phyloP scores from a whole-genome alignment of 495 filamentous ascomycete genomes.

The Lentithecium fluviatile region DNA sequence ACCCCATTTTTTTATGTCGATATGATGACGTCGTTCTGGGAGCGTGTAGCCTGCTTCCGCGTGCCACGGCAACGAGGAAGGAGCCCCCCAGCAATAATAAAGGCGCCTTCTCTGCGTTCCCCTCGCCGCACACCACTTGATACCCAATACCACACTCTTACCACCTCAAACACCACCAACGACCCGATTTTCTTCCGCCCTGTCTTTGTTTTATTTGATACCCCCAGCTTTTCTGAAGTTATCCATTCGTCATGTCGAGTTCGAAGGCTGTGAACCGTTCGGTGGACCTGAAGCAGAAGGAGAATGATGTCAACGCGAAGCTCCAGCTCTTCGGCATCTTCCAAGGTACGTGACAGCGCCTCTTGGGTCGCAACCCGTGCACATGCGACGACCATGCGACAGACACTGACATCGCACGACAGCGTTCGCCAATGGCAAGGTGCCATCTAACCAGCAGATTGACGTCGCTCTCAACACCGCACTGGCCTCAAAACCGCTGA shows the following conservation, averaged over 20 bases:
- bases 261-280: conserved; percentile 47
- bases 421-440: conserved; percentile 88
- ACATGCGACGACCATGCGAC: neutral
- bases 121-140: neutral
- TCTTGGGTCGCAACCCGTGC: neutral
- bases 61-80: conserved; percentile 10
- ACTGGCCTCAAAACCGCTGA: conserved; percentile 63
- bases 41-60: neutral
- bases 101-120: neutral
- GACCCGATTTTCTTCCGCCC: neutral
- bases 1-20: neutral
- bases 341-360: conserved; percentile 55
- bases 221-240: neutral
- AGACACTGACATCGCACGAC: conserved; percentile 10
- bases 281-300: conserved; percentile 43
- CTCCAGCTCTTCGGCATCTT: conserved; percentile 93
- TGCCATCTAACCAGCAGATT: conserved; percentile 82
- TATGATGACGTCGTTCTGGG: conserved; percentile 9
- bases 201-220: neutral
- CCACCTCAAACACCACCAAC: neutral
- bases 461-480: conserved; percentile 89
- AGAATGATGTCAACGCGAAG: conserved; percentile 81
- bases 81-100: conserved; percentile 1
- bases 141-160: conserved; percentile 8
- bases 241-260: conserved; percentile 8